Evolutionary conservation across 352 stramenopile genomes (phyloP).

Genomic region (Pythium scleroteichum): DNA sequence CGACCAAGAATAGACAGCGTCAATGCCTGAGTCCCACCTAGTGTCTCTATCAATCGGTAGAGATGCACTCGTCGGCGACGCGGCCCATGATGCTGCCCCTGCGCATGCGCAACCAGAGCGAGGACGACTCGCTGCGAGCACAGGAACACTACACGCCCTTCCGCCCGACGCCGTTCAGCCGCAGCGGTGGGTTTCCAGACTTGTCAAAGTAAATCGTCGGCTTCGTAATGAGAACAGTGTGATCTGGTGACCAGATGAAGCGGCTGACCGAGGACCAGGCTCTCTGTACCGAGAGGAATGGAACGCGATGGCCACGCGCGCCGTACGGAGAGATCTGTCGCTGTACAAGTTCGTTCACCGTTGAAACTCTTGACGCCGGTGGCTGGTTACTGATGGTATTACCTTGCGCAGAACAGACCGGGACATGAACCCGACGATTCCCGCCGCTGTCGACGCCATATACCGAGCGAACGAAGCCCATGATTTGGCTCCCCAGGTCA

Average conservation of each 20-base stretch:
- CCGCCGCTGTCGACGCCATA: slow-evolving; percentile 41
- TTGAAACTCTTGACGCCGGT: not conserved
- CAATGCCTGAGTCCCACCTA: not conserved
- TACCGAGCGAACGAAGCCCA: slow-evolving; percentile 42
- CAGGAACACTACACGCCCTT: slow-evolving; percentile 56
- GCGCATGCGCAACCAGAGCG: slow-evolving; percentile 43
- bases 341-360: slow-evolving; percentile 28
- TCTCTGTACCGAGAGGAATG: slow-evolving; percentile 44
- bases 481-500: slow-evolving; percentile 35
- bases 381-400: not conserved
- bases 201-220: not conserved
- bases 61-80: slow-evolving; percentile 15
- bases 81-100: slow-evolving; percentile 46
- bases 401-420: slow-evolving; percentile 35
- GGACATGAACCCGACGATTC: slow-evolving; percentile 50
- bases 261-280: slow-evolving; percentile 36
- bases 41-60: not conserved
- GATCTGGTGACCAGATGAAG: slow-evolving; percentile 7
- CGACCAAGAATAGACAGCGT: not conserved
- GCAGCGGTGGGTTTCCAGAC: slow-evolving; percentile 17
- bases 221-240: no score
- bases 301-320: slow-evolving; percentile 41
- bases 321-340: slow-evolving; percentile 26
- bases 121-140: slow-evolving; percentile 27
- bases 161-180: slow-evolving; percentile 46